These are phyloP conservation scores for Ilyonectria sp. DNA, from an alignment of 2,329 filamentous ascomycete species.

Conservation along the genomic window DNA sequence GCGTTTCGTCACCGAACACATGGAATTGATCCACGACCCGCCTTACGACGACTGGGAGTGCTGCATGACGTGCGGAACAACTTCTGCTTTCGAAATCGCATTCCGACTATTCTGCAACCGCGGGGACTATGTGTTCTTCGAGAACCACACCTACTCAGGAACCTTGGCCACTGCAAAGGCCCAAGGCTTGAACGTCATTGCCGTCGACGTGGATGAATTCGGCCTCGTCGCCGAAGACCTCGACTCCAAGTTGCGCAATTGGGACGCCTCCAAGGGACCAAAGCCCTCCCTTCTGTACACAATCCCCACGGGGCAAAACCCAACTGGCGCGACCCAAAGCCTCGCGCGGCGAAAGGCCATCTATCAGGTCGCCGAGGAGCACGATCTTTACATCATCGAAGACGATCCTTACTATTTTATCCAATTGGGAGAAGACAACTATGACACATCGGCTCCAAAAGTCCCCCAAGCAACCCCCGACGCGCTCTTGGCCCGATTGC, in stretches of 20 bases:
- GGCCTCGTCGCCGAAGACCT: constrained; percentile 66
- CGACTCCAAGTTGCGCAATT: constrained; percentile 75
- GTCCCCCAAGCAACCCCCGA: constrained; percentile 3
- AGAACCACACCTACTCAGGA: constrained; percentile 65
- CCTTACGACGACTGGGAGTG: constrained; percentile 82
- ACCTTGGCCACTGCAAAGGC: constrained; percentile 52
- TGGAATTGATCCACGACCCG: constrained; percentile 80
- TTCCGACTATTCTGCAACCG: constrained; percentile 74
- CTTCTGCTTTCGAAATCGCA: constrained; percentile 76
- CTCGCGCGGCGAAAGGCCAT: constrained; percentile 75
- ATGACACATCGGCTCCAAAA: constrained; percentile 35
- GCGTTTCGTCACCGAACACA: constrained; percentile 82
- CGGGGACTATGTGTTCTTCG: constrained; percentile 79
- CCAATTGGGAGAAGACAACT: constrained; percentile 65
- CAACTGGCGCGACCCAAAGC: constrained; percentile 83
- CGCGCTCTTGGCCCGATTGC: constrained; percentile 19
- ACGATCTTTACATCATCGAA: constrained; percentile 86
- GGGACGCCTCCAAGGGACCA: constrained; percentile 65
- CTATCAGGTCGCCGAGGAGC: constrained; percentile 81
- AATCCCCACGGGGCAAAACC: constrained; percentile 84
- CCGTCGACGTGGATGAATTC: constrained; percentile 11
- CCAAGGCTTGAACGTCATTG: neutral
- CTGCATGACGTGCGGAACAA: constrained; percentile 76
- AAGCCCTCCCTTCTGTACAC: constrained; percentile 68
- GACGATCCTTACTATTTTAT: constrained; percentile 93